Base-by-base conservation (phyloP, 192 early-diverging fungal species). In the Helicostylum pulchrum region DNA sequence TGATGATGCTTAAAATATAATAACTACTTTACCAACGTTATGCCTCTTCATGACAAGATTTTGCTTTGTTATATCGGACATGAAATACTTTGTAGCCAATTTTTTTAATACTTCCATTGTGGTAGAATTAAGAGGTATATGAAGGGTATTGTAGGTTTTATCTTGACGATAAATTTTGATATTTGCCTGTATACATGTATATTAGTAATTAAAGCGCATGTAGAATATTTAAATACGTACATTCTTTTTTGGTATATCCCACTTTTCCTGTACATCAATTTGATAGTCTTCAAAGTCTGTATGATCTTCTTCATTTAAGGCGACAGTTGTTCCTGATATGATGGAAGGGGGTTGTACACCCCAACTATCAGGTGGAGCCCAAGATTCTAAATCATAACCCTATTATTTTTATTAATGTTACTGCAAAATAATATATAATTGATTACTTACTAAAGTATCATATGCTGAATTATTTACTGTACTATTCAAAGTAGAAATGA, bases 121-220 rank as follows among this genome's bases (percentile, higher is more conserved):
- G 0, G 88, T 87, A 7, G 89, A 84, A 47, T 78, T 81, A 14
- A 91, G 71, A 2, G 77, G 77, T 39, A 86, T 89, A 53, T 85
- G 84, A 21, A 95, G 80, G 0, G 90, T 92, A 19, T 87, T 85
- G 66, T 89, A 93, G 0, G 93, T 92, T 14, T 79, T 80, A 70
- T 93, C 91, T n/a, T 79, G 81, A 53, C 88, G 80, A 66, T 90
- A 95, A 12, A 94, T 88, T 20, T 89, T 86, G 61, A 94, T 84
- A 44, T 65, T 73, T 31, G 77, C 85, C 74, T 89, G 36, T n/a
- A 17, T 26, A 42, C 23, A 63, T 11, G 49, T 14, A 47, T 48
- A 63, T 17, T 19, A 12, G 2, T 64, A 39, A 20, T 3, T 6
- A 9, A 26, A 45, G 2, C 11, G 1, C 36, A 69, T 62, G 26